Base-by-base conservation (phyloP, 306 rosid species). In the Fragaria iinumae region DNA sequence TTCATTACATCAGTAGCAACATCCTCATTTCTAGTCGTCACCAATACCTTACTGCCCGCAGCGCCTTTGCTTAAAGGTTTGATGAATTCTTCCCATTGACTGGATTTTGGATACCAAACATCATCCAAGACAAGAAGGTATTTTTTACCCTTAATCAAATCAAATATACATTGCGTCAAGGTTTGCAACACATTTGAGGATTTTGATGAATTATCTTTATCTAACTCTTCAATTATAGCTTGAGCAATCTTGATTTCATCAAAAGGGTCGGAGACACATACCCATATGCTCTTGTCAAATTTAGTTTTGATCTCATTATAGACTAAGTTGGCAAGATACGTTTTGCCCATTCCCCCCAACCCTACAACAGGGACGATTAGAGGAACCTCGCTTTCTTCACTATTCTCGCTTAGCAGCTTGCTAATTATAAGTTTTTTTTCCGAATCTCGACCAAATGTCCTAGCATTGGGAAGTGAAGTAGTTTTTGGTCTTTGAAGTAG, bases 51-150 rank as follows among this genome's bases (percentile, higher is more conserved):
- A 74, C 78, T 79, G 1, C 83, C 69, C 4, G 3, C 3, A 1
- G 4, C 68, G 4, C 78, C 75, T 1, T 2, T 14, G 0, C 18
- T 27, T 2, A 65, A 20, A 56, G 49, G 25, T 36, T 73, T 25
- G 8, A 48, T 12, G 0, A 79, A 11, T 29, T 17, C 49, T 8
- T 73, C 66, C 73, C 74, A 79, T 9, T 71, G 64, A 2, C 18
- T n/a, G 36, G 0, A 6, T 0, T 71, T 45, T 43, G 60, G 68
- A 3, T 14, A 16, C 82, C 78, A 79, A 0, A 79, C 82, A 70
- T 79, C 82, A 29, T 79, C 78, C 38, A 73, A 36, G 21, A 79
- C 78, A 10, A 79, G 78, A 6, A 79, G 49, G 2, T 64, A 72
- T 8, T 18, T 72, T 41, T 32, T 41, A 0, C 25, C 69, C 34